Base-by-base conservation (phyloP, 2,329 filamentous ascomycete genomes). In the Verticillium albo-atrum region DNA sequence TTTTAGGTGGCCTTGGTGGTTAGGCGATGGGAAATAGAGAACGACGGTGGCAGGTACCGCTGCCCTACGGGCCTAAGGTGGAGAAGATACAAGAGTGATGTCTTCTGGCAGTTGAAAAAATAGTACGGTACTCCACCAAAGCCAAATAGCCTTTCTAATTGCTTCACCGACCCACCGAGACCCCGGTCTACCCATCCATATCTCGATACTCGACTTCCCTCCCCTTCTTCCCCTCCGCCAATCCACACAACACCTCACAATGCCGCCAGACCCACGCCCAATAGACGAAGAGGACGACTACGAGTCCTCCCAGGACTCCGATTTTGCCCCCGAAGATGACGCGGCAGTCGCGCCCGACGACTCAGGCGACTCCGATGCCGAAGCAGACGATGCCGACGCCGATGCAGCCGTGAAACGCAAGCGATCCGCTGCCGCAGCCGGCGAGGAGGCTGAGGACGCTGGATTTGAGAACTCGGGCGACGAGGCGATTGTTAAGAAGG, bases 391-490 rank as follows among this genome's bases (percentile, higher is more conserved):
- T 35, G 68, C 69, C 55, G 59, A 61, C 20, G 68, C 69, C 55
- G 59, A 61, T 20, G 61, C 65, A 47, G 66, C 63, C 54, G 60
- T 61, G 10, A 76, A 76, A 54, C 67, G 74, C 57, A 78, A 75
- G 66, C 65, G 72, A 12, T 60, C 65, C 1, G 63, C 60, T 7
- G 63, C 34, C 34, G 60, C 23, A 68, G n/a, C 58, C 14, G 65
- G 65, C 17, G 63, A 63, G 2, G 74, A 78, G 4, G 64, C 64
- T 2, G 74, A 78, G 4, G 79, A 82, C 63, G 76, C 76, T 0
- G 84, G 79, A 1, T 84, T 86, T 61, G 82, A 86, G 61, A 89
- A 89, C 64, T 91, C 89, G 1, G 89, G 88, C n/a, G 89, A 91
- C 67, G 89, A 91, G 67, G 82, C 82, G 1, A 82, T 90, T 58